Evolutionary conservation across 2,329 filamentous ascomycete genomes (phyloP).

Genomic region (Microsporum audouinii): DNA sequence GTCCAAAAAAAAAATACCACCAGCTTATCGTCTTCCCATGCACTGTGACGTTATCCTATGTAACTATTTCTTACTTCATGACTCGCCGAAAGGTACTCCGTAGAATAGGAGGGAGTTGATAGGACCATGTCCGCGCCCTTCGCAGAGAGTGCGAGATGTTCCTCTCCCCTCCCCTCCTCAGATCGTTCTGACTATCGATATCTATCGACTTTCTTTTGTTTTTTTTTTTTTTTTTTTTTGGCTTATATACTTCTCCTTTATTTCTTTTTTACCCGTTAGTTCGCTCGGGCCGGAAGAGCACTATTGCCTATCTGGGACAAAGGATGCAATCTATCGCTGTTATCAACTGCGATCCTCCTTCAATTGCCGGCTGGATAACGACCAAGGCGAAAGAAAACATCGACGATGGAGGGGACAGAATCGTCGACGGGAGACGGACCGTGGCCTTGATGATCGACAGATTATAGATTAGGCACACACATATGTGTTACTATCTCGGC

Average conservation of each 20-base stretch:
- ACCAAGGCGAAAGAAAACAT: not conserved
- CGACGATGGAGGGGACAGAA: not conserved
- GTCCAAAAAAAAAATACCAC: no score
- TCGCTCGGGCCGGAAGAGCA: not conserved
- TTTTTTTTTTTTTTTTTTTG: not conserved
- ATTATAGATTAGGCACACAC: not conserved
- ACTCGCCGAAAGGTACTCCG: not conserved
- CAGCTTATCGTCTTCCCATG: not conserved
- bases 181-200: not conserved
- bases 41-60: not conserved
- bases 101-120: not conserved
- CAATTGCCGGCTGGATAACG: not conserved
- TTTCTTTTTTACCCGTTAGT: not conserved
- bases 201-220: not conserved
- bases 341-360: not conserved
- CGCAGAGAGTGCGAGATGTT: not conserved
- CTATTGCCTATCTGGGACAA: not conserved
- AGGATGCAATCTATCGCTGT: not conserved
- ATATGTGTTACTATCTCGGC: not conserved
- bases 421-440: not conserved
- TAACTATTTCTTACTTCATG: not conserved
- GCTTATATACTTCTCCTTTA: not conserved
- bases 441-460: not conserved
- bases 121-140: not conserved
- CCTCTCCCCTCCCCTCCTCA: not conserved